Base-by-base conservation (phyloP, 306 rosid species). In the Senna tora region DNA sequence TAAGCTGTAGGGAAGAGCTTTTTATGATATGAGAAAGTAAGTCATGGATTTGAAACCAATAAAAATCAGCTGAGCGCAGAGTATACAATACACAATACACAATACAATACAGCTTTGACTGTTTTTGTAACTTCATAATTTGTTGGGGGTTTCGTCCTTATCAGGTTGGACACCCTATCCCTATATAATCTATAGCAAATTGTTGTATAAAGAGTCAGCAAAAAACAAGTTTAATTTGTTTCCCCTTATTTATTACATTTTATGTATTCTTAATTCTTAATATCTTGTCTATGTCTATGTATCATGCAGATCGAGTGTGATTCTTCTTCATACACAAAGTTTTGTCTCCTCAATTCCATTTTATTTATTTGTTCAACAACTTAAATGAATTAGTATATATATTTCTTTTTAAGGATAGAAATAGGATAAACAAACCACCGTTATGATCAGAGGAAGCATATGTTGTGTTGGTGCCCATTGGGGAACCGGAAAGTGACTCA, bases 231-330 rank as follows among this genome's bases (percentile, higher is more conserved):
- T 47, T 45, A 20, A 3, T n/a, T 25, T 25, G 30, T 36, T 33
- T 77, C 32, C 28, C 30, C 14, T 11, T 17, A 47, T 68, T 21
- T 79, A 65, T 66, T 50, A 54, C 73, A 15, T 25, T 30, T 9
- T 61, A 65, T 53, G 47, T 72, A 71, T 47, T 19, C 56, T 13
- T 38, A 53, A 63, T 34, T 61, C 28, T 71, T 36, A n/a, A 43
- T 39, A 47, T 60, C 54, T 43, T 77, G 75, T 64, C 39, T 39
- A 22, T 77, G 75, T 64, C 39, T 39, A 22, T 64, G 34, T 39
- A 53, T 68, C 34, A 47, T 45, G 28, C 68, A 61, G 45, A n/a
- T n/a, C n/a, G n/a, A 33, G 63, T 38, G 5, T n/a, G 12, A 65
- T 54, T 65, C 19, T 54, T 65, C 19, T 20, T 72, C 42, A 30